Conservation (phyloP, 352 stramenopile genomes). For the Globisporangium polare region DNA sequence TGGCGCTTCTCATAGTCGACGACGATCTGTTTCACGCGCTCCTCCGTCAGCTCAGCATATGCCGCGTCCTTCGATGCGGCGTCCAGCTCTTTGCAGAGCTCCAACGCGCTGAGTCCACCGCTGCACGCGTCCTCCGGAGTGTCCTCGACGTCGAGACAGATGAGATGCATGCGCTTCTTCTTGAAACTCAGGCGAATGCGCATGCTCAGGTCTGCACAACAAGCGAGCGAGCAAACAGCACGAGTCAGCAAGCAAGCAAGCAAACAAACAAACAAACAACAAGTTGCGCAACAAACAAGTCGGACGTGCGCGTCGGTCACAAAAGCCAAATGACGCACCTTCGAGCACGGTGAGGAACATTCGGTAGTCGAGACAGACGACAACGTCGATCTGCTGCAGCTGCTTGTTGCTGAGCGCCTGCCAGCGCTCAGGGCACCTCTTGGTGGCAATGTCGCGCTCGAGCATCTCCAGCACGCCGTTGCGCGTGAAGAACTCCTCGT, state of each 20-base stretch:
- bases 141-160: slow-evolving; percentile 79
- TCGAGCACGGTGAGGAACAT: slow-evolving; percentile 78
- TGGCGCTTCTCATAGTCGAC: slow-evolving; percentile 43
- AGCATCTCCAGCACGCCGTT: slow-evolving; percentile 75
- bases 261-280: background rate
- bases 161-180: slow-evolving; percentile 62
- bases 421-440: slow-evolving; percentile 68
- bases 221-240: background rate
- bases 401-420: slow-evolving; percentile 66
- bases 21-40: slow-evolving; percentile 35
- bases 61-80: background rate
- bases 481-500: slow-evolving; percentile 40
- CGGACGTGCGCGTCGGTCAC: too few species aligned
- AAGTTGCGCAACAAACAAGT: slow-evolving; percentile 10
- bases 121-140: slow-evolving; percentile 56
- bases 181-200: slow-evolving; percentile 42
- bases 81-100: slow-evolving; percentile 49
- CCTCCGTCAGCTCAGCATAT: slow-evolving; percentile 29
- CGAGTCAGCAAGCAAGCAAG: background rate
- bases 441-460: slow-evolving; percentile 66
- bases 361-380: slow-evolving; percentile 79
- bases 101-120: slow-evolving; percentile 44
- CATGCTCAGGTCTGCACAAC: slow-evolving; percentile 41
- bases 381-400: slow-evolving; percentile 57
- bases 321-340: slow-evolving; percentile 22